Evolutionary conservation across 306 rosid species (phyloP), one percentile per base, ranked within the genome.

Genomic region (Fragaria ananassa): DNA sequence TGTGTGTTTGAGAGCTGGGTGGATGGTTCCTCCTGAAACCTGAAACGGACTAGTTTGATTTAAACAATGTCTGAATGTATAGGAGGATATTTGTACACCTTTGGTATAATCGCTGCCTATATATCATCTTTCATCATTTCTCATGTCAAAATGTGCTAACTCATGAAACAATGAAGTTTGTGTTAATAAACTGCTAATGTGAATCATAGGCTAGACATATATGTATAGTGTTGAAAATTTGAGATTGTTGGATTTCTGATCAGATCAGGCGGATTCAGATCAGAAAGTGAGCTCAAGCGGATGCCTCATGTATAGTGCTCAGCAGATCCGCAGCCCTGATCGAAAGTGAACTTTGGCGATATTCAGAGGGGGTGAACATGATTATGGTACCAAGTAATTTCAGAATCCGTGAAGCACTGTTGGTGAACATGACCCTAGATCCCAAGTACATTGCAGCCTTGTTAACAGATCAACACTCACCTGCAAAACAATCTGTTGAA

Each of bases 401-500:
- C 17, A 23, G 27, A 39, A 56, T 39, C 67, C 18, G 27, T 41
- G 42, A 10, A 42, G 56, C 35, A 73, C 15, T 4, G 76, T 10
- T 46, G 11, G 64, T 34, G 34, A 35, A 1, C 49, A 10, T 34
- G 60, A 72, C 51, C 49, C 39, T 65, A 72, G 4, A 51, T 72
- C 53, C 66, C 25, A 23, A 0, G 5, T 54, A 14, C 61, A 42
- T 41, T 41, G 42, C 54, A 58, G 68, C 56, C 68, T 57, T 44
- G 68, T 23, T 41, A 74, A 27, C 12, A 23, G 42, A 25, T 58
- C 66, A 39, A 39, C 4, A 39, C 4, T 56, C 25, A 27, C 57
- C 68, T 57, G 77, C 77, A 74, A 58, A 58, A 57, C 68, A 58
- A 58, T 74, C 68, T 42, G 77, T 74, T 57, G 19, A 58, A 25